These are phyloP conservation scores for Raphanus raphanistrum DNA, from an alignment of 345 rosid genomes.

Conservation along the genomic window DNA sequence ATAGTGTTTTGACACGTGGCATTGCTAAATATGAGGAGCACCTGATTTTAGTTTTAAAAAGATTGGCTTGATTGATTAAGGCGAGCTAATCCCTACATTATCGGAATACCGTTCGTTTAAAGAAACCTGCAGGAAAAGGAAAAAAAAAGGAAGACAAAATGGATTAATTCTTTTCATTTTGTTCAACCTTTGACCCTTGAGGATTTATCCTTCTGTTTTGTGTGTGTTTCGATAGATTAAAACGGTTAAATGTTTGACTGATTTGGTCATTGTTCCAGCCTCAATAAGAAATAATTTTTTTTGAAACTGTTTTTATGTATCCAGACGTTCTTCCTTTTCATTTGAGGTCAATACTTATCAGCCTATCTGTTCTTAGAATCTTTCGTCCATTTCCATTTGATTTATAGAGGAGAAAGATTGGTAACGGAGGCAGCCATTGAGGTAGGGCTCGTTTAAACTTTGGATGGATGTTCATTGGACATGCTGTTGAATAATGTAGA, in stretches of 20 bases:
- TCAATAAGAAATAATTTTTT: background rate
- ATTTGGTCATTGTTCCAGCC: slow-evolving; percentile 9
- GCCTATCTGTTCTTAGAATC: background rate
- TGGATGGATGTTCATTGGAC: background rate
- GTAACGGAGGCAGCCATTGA: slow-evolving; percentile 36
- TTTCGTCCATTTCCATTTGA: background rate
- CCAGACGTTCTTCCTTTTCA: slow-evolving; percentile 2
- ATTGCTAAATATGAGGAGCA: slow-evolving; percentile 26
- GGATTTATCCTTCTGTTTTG: background rate
- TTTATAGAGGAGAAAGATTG: slow-evolving; percentile 17
- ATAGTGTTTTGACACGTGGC: slow-evolving; percentile 29
- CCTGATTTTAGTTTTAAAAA: slow-evolving; percentile 5
- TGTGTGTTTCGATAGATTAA: background rate
- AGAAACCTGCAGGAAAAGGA: slow-evolving; percentile 6
- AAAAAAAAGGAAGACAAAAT: background rate
- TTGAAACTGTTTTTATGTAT: background rate
- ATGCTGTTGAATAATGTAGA: background rate
- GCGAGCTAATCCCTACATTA: slow-evolving; percentile 37
- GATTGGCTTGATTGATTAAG: slow-evolving; percentile 20
- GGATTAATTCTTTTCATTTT: slow-evolving; percentile 21
- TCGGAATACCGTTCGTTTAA: slow-evolving; percentile 42
- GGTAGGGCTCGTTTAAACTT: slow-evolving; percentile 14
- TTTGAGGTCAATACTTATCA: slow-evolving; percentile 19
- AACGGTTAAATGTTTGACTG: slow-evolving; percentile 17
- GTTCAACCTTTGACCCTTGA: slow-evolving; percentile 16